Percentiles rank a stretch among this genome's conserved stretches.
Conservation (phyloP, 768 basidiomycete species). For the Kwoniella heveanensis region DNA sequence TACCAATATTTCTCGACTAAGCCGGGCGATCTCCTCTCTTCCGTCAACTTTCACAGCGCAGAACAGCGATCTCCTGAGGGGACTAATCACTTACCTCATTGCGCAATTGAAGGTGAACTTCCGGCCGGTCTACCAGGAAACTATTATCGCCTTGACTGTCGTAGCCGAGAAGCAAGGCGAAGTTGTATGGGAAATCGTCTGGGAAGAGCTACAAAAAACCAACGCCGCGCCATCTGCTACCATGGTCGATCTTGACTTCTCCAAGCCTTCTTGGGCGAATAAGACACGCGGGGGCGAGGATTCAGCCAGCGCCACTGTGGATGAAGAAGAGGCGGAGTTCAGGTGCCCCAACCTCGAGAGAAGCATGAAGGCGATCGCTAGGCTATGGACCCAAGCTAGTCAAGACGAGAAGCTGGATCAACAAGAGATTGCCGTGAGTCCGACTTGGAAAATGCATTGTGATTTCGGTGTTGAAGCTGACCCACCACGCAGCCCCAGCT, state of each 20-base stretch:
- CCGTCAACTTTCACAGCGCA: not conserved
- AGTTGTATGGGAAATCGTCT: constrained; percentile 71
- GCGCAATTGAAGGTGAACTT: constrained; percentile 93
- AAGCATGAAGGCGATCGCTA: constrained; percentile 16
- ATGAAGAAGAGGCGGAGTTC: constrained; percentile 52
- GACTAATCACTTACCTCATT: constrained; percentile 35
- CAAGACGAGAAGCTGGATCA: constrained; percentile 46
- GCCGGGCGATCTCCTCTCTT: constrained; percentile 52
- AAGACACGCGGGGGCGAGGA: not conserved
- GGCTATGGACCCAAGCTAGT: constrained; percentile 27
- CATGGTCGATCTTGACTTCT: constrained; percentile 29
- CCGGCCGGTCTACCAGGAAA: constrained; percentile 83
- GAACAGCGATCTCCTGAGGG: constrained; percentile 3
- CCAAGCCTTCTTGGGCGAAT: constrained; percentile 36
- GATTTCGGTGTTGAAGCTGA: constrained; percentile 1
- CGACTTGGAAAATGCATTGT: not conserved
- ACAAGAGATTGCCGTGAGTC: constrained; percentile 62
- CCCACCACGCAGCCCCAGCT: constrained; percentile 53
- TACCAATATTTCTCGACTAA: constrained; percentile 72
- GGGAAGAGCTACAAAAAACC: constrained; percentile 63
- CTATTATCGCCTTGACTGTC: constrained; percentile 67
- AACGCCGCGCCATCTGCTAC: constrained; percentile 25
- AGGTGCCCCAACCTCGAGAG: constrained; percentile 52
- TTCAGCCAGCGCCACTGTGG: constrained; percentile 16
- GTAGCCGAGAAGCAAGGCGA: constrained; percentile 66